phyloP scores from a whole-genome alignment of 768 basidiomycete genomes.

The Coprinellus aureogranulatus region DNA sequence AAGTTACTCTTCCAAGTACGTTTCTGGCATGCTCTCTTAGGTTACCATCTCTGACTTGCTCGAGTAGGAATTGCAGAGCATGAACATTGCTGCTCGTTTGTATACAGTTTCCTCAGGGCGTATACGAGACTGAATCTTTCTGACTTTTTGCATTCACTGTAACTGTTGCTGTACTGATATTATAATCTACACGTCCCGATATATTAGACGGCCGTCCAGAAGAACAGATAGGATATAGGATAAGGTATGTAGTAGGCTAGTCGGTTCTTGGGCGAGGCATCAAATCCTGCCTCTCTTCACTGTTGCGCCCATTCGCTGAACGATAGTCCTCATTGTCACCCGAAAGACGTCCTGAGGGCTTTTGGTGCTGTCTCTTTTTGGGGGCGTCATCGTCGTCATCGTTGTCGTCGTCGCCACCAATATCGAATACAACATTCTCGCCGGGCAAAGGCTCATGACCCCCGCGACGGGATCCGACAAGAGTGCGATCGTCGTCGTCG shows the following conservation, averaged over 20 bases:
- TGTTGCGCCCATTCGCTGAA: constrained; percentile 24
- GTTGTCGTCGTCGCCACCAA: constrained; percentile 72
- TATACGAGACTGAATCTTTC: constrained; percentile 58
- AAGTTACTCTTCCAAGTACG: constrained; percentile 50
- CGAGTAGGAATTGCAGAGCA: constrained; percentile 78
- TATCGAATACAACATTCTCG: constrained; percentile 84
- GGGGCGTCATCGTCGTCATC: constrained; percentile 46
- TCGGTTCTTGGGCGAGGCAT: constrained; percentile 35
- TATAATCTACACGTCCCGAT: constrained; percentile 31
- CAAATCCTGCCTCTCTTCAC: constrained; percentile 62
- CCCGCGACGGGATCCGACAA: constrained; percentile 60
- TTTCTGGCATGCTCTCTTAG: too few species aligned
- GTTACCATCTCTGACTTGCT: too few species aligned
- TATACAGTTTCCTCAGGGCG: constrained; percentile 87
- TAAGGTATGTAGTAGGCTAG: constrained; percentile 7
- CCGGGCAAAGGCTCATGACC: constrained; percentile 49
- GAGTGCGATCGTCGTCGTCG: constrained; percentile 70
- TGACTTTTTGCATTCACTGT: constrained; percentile 19
- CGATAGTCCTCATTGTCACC: constrained; percentile 46
- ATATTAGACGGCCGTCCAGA: constrained; percentile 6
- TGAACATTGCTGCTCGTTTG: constrained; percentile 89
- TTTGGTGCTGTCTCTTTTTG: constrained; percentile 48
- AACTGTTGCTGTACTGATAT: constrained; percentile 30
- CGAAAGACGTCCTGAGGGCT: constrained; percentile 32
- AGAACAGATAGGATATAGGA: background rate